Percentiles rank a stretch among this genome's conserved stretches.
These are phyloP conservation scores for Sinapis alba DNA, from an alignment of 441 rosid genomes.

Conservation along the genomic window DNA sequence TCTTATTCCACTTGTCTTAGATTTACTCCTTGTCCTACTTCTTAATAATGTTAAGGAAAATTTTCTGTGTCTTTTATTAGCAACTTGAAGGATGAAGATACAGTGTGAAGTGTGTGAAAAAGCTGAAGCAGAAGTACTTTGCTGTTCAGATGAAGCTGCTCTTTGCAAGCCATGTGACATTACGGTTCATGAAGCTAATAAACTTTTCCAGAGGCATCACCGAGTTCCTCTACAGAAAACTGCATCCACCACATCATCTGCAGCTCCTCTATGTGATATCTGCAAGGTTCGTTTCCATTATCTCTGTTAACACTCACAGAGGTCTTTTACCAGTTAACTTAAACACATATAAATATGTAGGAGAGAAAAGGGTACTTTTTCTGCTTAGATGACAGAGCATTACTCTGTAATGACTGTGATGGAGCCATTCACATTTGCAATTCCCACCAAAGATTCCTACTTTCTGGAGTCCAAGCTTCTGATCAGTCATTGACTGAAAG, in stretches of 20 bases:
- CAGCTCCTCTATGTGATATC: constrained; percentile 56
- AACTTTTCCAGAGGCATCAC: constrained; percentile 50
- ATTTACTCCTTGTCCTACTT: neutral
- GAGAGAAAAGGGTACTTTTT: constrained; percentile 52
- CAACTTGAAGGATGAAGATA: constrained; percentile 42
- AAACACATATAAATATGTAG: constrained; percentile 25
- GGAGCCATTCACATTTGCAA: constrained; percentile 43
- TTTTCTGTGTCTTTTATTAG: neutral
- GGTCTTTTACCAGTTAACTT: neutral
- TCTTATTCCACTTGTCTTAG: constrained; percentile 6
- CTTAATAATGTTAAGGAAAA: neutral
- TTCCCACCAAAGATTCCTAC: constrained; percentile 53
- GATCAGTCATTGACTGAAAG: constrained; percentile 33
- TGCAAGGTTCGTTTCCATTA: constrained; percentile 43
- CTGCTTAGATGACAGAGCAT: constrained; percentile 61
- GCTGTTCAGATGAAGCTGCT: constrained; percentile 3
- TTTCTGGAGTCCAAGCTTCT: constrained; percentile 53
- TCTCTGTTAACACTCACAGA: neutral
- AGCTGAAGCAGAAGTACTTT: constrained; percentile 59
- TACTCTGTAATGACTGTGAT: constrained; percentile 57
- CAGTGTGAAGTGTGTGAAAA: constrained; percentile 60
- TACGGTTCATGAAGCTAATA: constrained; percentile 57
- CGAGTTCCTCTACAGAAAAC: constrained; percentile 43
- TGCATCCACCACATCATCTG: constrained; percentile 27
- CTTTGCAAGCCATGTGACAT: constrained; percentile 58